phyloP scores from a whole-genome alignment of 495 filamentous ascomycete genomes.

The Podospora pseudocomata region DNA sequence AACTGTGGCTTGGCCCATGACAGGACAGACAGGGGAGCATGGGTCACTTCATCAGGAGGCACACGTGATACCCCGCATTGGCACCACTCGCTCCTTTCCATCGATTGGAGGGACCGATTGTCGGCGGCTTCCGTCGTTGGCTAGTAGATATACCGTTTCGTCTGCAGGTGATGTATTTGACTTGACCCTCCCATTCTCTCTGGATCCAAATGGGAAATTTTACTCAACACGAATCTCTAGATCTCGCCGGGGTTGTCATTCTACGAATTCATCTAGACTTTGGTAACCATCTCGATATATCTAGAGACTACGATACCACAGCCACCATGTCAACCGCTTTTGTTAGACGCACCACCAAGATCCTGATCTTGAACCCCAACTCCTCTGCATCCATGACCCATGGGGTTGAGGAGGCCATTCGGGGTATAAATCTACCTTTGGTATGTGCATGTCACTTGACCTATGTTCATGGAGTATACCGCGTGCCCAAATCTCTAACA shows the following conservation, averaged over 20 bases:
- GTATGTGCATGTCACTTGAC: constrained; percentile 29
- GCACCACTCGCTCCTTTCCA: constrained; percentile 9
- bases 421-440: constrained; percentile 45
- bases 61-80: constrained; percentile 40
- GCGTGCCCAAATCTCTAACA: constrained; percentile 44
- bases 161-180: too few relatives aligned
- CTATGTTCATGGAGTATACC: constrained; percentile 14
- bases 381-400: constrained; percentile 79
- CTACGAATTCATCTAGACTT: constrained; percentile 6
- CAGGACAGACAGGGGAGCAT: not conserved
- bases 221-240: not conserved
- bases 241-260: not conserved
- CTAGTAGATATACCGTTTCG: not conserved
- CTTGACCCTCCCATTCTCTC: not conserved
- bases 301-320: not conserved
- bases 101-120: not conserved
- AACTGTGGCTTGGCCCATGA: constrained; percentile 20
- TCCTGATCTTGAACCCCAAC: constrained; percentile 91
- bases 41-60: not conserved
- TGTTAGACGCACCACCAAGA: constrained; percentile 39
- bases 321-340: constrained; percentile 30
- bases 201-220: not conserved
- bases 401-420: constrained; percentile 62
- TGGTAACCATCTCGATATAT: not conserved
- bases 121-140: constrained; percentile 3